These are phyloP conservation scores for Fraxinus dipetala DNA, from an alignment of 305 asterid species.

Conservation along the genomic window DNA sequence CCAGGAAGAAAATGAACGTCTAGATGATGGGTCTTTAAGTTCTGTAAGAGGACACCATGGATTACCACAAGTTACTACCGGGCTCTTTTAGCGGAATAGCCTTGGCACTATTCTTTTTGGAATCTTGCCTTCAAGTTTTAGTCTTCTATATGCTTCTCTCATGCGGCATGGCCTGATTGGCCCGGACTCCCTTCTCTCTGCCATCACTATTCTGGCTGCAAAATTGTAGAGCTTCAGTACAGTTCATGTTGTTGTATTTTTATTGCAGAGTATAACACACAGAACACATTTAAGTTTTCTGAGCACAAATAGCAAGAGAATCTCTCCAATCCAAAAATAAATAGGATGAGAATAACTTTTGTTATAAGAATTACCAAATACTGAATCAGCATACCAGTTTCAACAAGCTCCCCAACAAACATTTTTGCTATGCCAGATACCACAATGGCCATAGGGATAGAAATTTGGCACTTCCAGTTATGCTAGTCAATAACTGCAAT, in stretches of 20 bases:
- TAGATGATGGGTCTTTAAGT: no score
- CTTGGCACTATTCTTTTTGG: conserved; percentile 76
- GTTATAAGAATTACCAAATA: not conserved
- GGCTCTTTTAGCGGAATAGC: conserved; percentile 60
- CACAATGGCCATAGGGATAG: conserved; percentile 82
- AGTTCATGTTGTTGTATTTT: not conserved
- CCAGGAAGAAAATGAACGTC: not conserved
- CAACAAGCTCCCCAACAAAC: conserved; percentile 90
- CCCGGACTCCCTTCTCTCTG: conserved; percentile 73
- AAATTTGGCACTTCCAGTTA: conserved; percentile 80
- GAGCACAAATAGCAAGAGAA: not conserved
- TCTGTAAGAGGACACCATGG: not conserved
- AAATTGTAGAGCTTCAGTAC: conserved; percentile 16
- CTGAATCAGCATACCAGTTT: conserved; percentile 50
- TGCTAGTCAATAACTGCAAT: conserved; percentile 63
- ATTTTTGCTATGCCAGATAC: conserved; percentile 85
- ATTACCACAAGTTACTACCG: not conserved
- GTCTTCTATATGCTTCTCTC: conserved; percentile 85
- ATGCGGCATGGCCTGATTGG: conserved; percentile 96
- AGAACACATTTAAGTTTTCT: not conserved
- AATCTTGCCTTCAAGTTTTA: conserved; percentile 81
- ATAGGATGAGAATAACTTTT: not conserved
- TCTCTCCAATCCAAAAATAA: not conserved
- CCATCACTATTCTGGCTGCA: conserved; percentile 87
- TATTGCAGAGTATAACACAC: not conserved